Conservation (phyloP, 768 basidiomycete genomes). For the Plicaturopsis crispa region DNA sequence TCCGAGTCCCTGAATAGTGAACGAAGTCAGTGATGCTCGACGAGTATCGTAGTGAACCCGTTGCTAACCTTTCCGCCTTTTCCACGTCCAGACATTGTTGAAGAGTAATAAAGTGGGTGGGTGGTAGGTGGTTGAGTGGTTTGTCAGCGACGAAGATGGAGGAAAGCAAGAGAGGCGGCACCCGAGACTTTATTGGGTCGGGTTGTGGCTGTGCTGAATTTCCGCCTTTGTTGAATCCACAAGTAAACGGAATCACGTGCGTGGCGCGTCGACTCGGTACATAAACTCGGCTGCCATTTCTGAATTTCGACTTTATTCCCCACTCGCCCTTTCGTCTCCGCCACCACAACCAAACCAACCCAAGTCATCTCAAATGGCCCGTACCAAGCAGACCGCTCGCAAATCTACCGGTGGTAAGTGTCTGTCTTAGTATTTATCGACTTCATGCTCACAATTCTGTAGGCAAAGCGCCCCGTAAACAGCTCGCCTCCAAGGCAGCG, state of each 20-base stretch:
- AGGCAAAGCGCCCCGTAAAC: slow-evolving; percentile 65
- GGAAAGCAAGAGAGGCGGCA: too few relatives aligned
- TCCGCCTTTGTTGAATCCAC: slow-evolving; percentile 16
- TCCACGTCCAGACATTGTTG: slow-evolving; percentile 75
- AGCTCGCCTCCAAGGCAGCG: slow-evolving; percentile 56
- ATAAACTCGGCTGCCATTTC: slow-evolving; percentile 11
- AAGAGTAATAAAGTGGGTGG: neutral
- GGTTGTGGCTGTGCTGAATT: slow-evolving; percentile 22
- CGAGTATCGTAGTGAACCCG: too few relatives aligned
- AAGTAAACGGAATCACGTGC: slow-evolving; percentile 16
- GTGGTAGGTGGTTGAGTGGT: neutral
- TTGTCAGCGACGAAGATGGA: too few relatives aligned
- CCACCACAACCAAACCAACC: slow-evolving; percentile 7
- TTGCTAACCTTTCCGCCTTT: slow-evolving; percentile 67
- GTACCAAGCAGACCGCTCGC: slow-evolving; percentile 72
- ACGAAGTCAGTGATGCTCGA: slow-evolving; percentile 2
- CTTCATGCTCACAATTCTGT: neutral
- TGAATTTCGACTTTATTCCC: neutral
- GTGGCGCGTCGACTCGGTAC: slow-evolving; percentile 16
- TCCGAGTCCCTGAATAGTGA: slow-evolving; percentile 64
- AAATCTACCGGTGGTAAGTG: slow-evolving; percentile 66
- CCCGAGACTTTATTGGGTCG: slow-evolving; percentile 14
- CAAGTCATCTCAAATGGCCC: slow-evolving; percentile 43
- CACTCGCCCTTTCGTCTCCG: neutral
- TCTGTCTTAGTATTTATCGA: neutral